A percentile compares a stretch with the other conserved stretches of the same genome.
These are phyloP conservation scores for Populus alba DNA, from an alignment of 345 rosid genomes.

Conservation along the genomic window DNA sequence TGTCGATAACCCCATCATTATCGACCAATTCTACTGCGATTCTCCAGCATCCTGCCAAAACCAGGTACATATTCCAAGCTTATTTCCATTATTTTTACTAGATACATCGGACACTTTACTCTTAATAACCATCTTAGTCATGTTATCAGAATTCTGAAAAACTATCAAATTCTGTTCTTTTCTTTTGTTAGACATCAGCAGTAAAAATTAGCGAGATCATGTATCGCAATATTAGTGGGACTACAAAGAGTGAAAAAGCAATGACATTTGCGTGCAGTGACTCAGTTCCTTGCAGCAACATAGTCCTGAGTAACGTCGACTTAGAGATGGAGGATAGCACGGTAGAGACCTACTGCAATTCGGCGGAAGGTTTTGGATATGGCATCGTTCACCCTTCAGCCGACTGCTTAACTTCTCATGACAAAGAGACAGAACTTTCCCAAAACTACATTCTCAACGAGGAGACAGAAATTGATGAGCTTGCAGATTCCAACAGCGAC, in stretches of 20 bases:
- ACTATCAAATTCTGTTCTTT: neutral
- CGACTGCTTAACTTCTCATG: constrained; percentile 72
- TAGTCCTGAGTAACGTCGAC: constrained; percentile 73
- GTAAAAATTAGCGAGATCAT: constrained; percentile 75
- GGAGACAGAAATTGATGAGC: constrained; percentile 5
- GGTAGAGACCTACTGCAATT: constrained; percentile 86
- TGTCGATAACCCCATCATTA: constrained; percentile 80
- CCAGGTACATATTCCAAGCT: constrained; percentile 48
- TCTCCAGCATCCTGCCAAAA: constrained; percentile 72
- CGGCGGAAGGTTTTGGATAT: constrained; percentile 77
- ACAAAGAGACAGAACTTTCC: constrained; percentile 34
- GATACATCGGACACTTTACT: neutral
- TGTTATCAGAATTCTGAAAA: neutral
- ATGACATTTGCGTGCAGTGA: constrained; percentile 93
- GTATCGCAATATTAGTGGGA: constrained; percentile 84
- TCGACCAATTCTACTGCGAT: constrained; percentile 98
- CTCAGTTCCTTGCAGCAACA: constrained; percentile 77
- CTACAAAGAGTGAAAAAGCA: constrained; percentile 65
- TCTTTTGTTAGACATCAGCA: constrained; percentile 64
- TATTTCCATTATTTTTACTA: neutral
- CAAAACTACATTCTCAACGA: neutral
- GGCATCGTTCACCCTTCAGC: constrained; percentile 88
- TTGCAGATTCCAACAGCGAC: constrained; percentile 21
- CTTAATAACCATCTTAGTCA: neutral
- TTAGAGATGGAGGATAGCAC: constrained; percentile 67